Percentiles rank a stretch among this genome's conserved stretches.
phyloP scores from a whole-genome alignment of 768 basidiomycete genomes.

The Sarcomyxa edulis region DNA sequence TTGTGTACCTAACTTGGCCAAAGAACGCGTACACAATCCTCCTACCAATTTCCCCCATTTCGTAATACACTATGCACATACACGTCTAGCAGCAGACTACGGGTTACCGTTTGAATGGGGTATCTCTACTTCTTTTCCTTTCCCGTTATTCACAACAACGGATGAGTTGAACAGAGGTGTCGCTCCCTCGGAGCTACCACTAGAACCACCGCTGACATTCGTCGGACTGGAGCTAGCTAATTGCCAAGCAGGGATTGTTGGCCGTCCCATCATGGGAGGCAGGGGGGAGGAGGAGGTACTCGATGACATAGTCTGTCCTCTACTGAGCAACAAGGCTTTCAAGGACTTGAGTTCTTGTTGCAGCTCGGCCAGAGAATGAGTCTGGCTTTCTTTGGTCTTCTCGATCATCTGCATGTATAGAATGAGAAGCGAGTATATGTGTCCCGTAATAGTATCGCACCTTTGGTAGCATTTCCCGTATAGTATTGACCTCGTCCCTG shows the following conservation, averaged over 20 bases:
- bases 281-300: slow-evolving; percentile 49
- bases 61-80: too few species aligned
- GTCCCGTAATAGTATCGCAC: slow-evolving; percentile 35
- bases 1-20: too few species aligned
- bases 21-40: too few species aligned
- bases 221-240: slow-evolving; percentile 41
- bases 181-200: background rate
- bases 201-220: slow-evolving; percentile 5
- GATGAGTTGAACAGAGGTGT: too few species aligned
- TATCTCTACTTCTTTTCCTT: slow-evolving; percentile 52
- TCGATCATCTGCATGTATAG: slow-evolving; percentile 75
- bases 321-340: slow-evolving; percentile 81
- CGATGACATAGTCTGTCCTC: slow-evolving; percentile 43
- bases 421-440: slow-evolving; percentile 4
- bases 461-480: slow-evolving; percentile 91
- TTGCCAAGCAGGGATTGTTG: slow-evolving; percentile 91
- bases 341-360: slow-evolving; percentile 94
- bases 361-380: slow-evolving; percentile 77
- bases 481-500: slow-evolving; percentile 83
- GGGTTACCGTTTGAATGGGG: too few species aligned
- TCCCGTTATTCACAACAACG: slow-evolving; percentile 33
- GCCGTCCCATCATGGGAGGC: slow-evolving; percentile 44
- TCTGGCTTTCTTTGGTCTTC: slow-evolving; percentile 83
- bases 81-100: too few species aligned
- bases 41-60: too few species aligned